Evolutionary conservation across 2,329 filamentous ascomycete genomes (phyloP), one percentile per base, ranked within the genome.

Genomic region (Coniochaeta ligniaria): DNA sequence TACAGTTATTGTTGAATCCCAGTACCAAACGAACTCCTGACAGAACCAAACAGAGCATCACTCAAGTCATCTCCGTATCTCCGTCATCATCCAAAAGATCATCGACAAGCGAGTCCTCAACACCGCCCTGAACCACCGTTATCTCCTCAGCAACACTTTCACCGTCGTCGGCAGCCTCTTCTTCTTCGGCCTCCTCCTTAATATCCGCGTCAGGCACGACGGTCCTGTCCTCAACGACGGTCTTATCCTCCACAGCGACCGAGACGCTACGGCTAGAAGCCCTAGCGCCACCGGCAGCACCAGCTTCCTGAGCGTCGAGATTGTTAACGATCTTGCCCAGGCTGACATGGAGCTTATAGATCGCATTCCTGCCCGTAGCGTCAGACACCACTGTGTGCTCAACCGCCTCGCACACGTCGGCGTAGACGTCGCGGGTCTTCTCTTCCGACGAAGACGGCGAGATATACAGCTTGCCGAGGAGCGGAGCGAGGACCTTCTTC

Each of bases 401-500:
- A 3, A 91, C 86, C 1, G 87, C 86, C 33, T 83, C 78, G 35
- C 82, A 77, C 55, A 88, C 76, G 55, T 84, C 78, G 35, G 80
- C 77, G 71, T 88, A 86, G 38, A 85, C 69, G 43, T 81, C 77
- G 64, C 83, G 76, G 62, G 87, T 76, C 66, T 83, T 84, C 24
- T 82, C 78, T 63, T 85, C 80, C 0, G 80, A 79, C 0, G 86
- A 86, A 1, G 88, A 79, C 0, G 91, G 83, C 1, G 88, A 87
- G 56, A 98, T 82, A 70, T 93, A 86, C 1, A 97, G 79, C 74
- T 97, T 98, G 65, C 86, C 86, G 1, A 98, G 82, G 56, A 97
- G 83, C 0, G 87, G 83, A 31, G 91, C 86, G 11, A 95, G 77
- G 1, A 88, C 82, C 72, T 96, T 97, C 76, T 90, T 91, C 74